Base-by-base conservation (phyloP, 257 asterid genomes). In the Salvia rosmarinus region DNA sequence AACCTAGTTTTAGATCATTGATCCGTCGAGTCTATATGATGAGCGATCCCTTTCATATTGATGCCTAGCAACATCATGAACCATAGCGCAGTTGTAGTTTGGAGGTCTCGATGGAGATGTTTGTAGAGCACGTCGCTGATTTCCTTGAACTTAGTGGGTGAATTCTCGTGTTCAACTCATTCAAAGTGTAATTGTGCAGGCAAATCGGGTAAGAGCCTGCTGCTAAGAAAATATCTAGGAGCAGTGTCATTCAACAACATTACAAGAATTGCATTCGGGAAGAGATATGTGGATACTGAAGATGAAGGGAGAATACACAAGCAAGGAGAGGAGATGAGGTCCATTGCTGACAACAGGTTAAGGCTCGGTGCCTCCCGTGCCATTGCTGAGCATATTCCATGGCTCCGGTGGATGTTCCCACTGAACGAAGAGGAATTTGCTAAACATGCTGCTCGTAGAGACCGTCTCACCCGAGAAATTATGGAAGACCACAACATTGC, bases 221-320 rank as follows among this genome's bases (percentile, higher is more conserved):
- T 79, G n/a, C 79, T 89, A 46, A 87, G 68, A 80, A 87, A 87
- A 71, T 89, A 84, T 67, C 77, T 89, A n/a, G 87, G 83, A n/a
- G 85, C 89, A 2, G 96, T 83, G 62, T 86, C 96, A 34, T 85
- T 86, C 79, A 85, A 86, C 84, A 88, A 83, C 83, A 88, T 86
- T 39, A 88, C 96, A 7, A 76, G 96, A 44, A 85, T 90, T 44
- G 93, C 91, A 2, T 83, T 88, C 34, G 95, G 93, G 61, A 90
- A 86, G 68, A 66, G 90, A 39, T 90, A 86, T 62, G 79, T 64
- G 64, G 80, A 81, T 37, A 70, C 84, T 0, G 87, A 83, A 37
- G 96, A 91, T 0, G 87, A 83, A 37, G 96, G 93, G 21, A 39
- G 72, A 21, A 4, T 61, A 4, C 70, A 61, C 68, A 21, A 72